These are phyloP conservation scores for Mycena galopus DNA, from an alignment of 768 basidiomycete genomes.

Conservation along the genomic window DNA sequence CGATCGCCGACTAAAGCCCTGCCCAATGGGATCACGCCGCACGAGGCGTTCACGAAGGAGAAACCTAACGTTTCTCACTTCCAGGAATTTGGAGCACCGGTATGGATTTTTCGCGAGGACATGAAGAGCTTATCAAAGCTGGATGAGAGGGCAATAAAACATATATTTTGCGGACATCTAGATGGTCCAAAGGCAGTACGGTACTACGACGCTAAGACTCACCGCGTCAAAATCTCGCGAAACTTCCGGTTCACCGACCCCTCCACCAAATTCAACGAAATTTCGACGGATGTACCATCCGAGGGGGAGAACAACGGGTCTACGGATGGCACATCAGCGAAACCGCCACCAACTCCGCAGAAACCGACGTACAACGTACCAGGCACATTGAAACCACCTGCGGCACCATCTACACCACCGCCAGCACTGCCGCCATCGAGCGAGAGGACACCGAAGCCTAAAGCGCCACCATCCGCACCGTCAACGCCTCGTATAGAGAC, in stretches of 20 bases:
- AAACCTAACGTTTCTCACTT: too few species aligned
- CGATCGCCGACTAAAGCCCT: constrained; percentile 12
- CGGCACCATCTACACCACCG: background rate
- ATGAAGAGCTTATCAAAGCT: constrained; percentile 20
- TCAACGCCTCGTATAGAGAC: background rate
- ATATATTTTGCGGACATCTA: constrained; percentile 19
- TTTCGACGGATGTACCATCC: constrained; percentile 11
- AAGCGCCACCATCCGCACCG: background rate
- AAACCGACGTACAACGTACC: too few species aligned
- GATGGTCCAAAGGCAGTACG: constrained; percentile 16
- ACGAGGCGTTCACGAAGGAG: constrained; percentile 15
- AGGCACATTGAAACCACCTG: too few species aligned
- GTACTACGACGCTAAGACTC: constrained; percentile 24
- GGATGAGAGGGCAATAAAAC: background rate
- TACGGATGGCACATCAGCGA: constrained; percentile 6
- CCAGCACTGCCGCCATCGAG: background rate
- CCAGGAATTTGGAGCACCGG: constrained; percentile 20
- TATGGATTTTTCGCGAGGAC: constrained; percentile 28
- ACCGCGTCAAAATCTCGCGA: constrained; percentile 14
- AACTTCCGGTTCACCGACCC: constrained; percentile 11
- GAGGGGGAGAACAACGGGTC: constrained; percentile 17
- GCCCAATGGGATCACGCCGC: constrained; percentile 3
- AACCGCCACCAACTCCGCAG: background rate
- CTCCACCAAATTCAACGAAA: background rate
- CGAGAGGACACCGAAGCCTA: background rate